These are phyloP conservation scores for Lophiotrema nucula DNA, from an alignment of 495 filamentous ascomycete species.

Conservation along the genomic window DNA sequence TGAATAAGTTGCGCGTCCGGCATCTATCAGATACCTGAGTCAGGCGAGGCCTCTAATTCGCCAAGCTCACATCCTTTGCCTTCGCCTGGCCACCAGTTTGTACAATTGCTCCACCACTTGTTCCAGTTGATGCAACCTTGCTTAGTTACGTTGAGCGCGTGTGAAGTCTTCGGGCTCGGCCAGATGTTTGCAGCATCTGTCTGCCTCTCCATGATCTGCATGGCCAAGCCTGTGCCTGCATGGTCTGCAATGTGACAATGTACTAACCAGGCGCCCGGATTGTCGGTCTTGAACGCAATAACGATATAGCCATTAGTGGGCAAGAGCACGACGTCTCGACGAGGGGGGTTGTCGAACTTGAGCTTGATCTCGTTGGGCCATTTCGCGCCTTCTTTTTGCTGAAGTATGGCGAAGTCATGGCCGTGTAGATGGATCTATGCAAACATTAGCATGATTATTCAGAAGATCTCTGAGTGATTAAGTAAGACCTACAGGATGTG, in stretches of 20 bases:
- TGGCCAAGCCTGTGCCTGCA: constrained; percentile 25
- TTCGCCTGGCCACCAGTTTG: not conserved
- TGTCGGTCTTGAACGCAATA: constrained; percentile 38
- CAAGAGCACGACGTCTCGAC: constrained; percentile 32
- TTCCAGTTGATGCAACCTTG: constrained; percentile 2
- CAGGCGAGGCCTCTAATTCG: not conserved
- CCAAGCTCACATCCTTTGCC: not conserved
- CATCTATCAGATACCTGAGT: not conserved
- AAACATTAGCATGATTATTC: not conserved
- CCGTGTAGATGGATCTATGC: constrained; percentile 36
- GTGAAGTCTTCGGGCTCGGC: not conserved
- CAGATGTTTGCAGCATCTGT: not conserved
- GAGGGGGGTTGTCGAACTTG: constrained; percentile 30
- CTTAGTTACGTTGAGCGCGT: not conserved
- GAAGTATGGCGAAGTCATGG: constrained; percentile 38
- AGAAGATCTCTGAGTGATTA: not conserved
- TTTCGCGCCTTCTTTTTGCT: not conserved
- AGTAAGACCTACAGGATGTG: constrained; percentile 19
- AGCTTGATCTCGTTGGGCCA: constrained; percentile 18
- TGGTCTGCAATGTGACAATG: constrained; percentile 38
- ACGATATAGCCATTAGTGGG: constrained; percentile 32
- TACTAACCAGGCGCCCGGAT: constrained; percentile 30
- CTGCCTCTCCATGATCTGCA: constrained; percentile 36
- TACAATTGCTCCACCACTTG: constrained; percentile 7
- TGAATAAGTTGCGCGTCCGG: too few species aligned